Evolutionary conservation across 164 flowering plant species (phyloP).

Genomic region (Annona squamosa): DNA sequence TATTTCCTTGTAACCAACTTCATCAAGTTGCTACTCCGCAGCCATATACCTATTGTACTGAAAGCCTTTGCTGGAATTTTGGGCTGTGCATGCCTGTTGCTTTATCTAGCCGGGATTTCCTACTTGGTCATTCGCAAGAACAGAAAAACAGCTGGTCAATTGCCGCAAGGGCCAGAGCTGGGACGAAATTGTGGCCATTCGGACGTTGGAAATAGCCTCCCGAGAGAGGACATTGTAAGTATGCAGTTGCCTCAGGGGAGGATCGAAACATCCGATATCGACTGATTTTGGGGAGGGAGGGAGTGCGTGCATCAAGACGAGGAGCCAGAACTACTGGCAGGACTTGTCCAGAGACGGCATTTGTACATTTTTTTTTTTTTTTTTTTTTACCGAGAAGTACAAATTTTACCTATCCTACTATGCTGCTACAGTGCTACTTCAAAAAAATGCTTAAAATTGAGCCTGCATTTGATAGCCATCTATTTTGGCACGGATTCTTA

Average conservation of each 20-base stretch:
- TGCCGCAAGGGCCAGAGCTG: slow-evolving; percentile 33
- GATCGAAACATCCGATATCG: not conserved
- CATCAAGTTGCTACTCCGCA: slow-evolving; percentile 47
- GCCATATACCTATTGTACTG: slow-evolving; percentile 28
- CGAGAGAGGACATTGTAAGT: slow-evolving; percentile 68
- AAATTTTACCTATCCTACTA: too few relatives aligned
- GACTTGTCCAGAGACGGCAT: too few relatives aligned
- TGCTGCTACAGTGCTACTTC: too few relatives aligned
- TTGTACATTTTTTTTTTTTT: too few relatives aligned
- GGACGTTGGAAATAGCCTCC: slow-evolving; percentile 20
- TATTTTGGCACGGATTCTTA: too few relatives aligned
- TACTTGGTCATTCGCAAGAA: slow-evolving; percentile 65
- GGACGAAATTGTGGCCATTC: slow-evolving; percentile 13
- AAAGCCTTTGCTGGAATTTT: slow-evolving; percentile 48
- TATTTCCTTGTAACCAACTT: slow-evolving; percentile 58
- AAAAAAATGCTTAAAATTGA: too few relatives aligned
- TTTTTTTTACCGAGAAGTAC: too few relatives aligned
- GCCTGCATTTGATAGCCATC: too few relatives aligned
- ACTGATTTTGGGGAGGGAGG: not conserved
- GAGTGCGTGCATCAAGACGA: too few relatives aligned
- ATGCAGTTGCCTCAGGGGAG: slow-evolving; percentile 72
- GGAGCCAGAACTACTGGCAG: too few relatives aligned
- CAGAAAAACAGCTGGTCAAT: slow-evolving; percentile 34
- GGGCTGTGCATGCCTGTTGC: slow-evolving; percentile 51
- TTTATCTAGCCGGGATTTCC: slow-evolving; percentile 61